phyloP scores from a whole-genome alignment of 1,139 yeast species.

The Candida sp. region DNA sequence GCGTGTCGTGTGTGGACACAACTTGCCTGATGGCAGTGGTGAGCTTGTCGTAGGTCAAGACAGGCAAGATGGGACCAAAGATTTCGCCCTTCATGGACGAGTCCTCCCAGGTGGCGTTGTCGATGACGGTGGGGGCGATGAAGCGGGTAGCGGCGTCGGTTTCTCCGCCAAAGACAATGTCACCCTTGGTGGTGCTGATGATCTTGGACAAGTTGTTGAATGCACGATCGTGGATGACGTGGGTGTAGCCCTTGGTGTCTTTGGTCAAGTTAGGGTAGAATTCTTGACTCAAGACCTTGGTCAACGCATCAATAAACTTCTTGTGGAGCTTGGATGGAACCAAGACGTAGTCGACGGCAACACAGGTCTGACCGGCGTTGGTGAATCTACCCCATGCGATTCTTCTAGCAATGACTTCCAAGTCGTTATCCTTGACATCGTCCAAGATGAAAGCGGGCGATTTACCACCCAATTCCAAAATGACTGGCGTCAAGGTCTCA shows the following conservation, averaged over 20 bases:
- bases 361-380: constrained; percentile 93
- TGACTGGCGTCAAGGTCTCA: constrained; percentile 77
- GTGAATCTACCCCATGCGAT: constrained; percentile 78
- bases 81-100: constrained; percentile 75
- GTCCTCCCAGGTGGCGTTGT: constrained; percentile 67
- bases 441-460: constrained; percentile 79
- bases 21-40: constrained; percentile 52
- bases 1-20: constrained; percentile 70
- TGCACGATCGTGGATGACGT: constrained; percentile 66
- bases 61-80: constrained; percentile 88
- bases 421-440: constrained; percentile 45
- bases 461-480: constrained; percentile 94
- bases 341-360: constrained; percentile 82
- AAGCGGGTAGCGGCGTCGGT: constrained; percentile 47
- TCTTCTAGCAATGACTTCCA: constrained; percentile 65
- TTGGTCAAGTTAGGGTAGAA: constrained; percentile 42
- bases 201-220: constrained; percentile 53
- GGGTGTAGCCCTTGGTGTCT: constrained; percentile 50
- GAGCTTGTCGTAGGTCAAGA: constrained; percentile 59
- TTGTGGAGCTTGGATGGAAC: constrained; percentile 63
- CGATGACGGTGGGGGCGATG: constrained; percentile 78
- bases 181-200: constrained; percentile 60
- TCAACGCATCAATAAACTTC: constrained; percentile 53
- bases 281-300: constrained; percentile 43
- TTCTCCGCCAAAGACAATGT: constrained; percentile 61